Base-by-base conservation (phyloP, 371 early-diverging fungal genomes). In the Saksenaea oblongispora region DNA sequence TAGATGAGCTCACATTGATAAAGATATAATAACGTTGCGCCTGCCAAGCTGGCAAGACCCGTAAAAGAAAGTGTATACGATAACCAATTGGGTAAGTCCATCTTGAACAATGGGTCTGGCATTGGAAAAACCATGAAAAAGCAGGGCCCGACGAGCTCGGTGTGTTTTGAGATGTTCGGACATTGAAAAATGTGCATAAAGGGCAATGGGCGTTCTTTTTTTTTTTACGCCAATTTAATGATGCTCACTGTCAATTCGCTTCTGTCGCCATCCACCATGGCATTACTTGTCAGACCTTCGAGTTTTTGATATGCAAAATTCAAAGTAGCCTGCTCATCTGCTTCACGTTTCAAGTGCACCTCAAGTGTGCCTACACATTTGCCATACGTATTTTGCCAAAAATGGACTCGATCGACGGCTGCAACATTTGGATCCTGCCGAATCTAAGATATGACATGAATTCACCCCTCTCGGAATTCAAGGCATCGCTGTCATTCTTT, bases 1-100 rank as follows among this genome's bases (percentile, higher is more conserved):
- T 97, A 93, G 62, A 96, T 93, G 61, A 96, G 85, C 64, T 86
- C 87, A 64, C 88, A 90, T 68, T 96, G 97, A 68, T 70, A 70
- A 22, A 63, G 22, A 37, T 70, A 70, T 15, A 70, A 34, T 14
- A 70, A 34, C 11, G 61, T 44, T 15, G 70, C 70, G 34, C 70
- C 70, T 14, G 70, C 65, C 24, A 70, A 28, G 2, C 70, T 60
- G 2, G 70, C 70, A 10, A 70, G 18, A 14, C 70, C 70, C n/a
- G 70, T 70, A 27, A 70, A 28, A 7, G 70, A 70, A 15, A 70
- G 42, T 5, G 63, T 41, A 41, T 70, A 70, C 11, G 70, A 65
- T 10, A 70, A 51, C 70, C 70, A 70, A 26, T 34, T 41, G 7
- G 70, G 70, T 10, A 70, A 58, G 39, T 59, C 61, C 31, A 63